These are phyloP conservation scores for Clavispora santaluciae DNA, from an alignment of 805 yeast species.

Conservation along the genomic window DNA sequence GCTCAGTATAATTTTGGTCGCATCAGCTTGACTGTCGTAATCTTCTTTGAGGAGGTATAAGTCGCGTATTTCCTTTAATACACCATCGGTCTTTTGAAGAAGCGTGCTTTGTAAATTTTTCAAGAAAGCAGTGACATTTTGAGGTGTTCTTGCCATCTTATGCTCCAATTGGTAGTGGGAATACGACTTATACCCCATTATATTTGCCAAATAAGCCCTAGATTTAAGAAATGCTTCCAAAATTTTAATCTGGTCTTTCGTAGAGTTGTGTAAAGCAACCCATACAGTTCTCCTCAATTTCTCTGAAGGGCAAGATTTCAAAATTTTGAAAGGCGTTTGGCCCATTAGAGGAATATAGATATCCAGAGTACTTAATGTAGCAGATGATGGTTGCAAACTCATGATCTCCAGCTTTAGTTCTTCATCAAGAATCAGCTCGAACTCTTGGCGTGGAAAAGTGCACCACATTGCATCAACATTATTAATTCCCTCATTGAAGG, in stretches of 20 bases:
- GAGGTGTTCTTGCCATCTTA: constrained; percentile 84
- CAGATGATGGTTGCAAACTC: constrained; percentile 23
- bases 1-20: constrained; percentile 37
- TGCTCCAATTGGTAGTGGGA: constrained; percentile 80
- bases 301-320: constrained; percentile 54
- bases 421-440: constrained; percentile 20
- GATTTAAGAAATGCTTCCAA: constrained; percentile 57
- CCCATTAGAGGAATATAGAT: constrained; percentile 43
- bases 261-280: constrained; percentile 66
- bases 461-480: constrained; percentile 33
- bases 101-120: constrained; percentile 49
- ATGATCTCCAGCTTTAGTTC: constrained; percentile 22
- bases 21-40: constrained; percentile 10
- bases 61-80: constrained; percentile 52
- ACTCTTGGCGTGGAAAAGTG: constrained; percentile 28
- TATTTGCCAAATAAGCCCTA: constrained; percentile 65
- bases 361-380: constrained; percentile 3
- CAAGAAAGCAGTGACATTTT: constrained; percentile 68
- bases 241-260: constrained; percentile 54
- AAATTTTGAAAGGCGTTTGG: constrained; percentile 56
- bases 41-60: constrained; percentile 35
- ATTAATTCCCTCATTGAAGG: constrained; percentile 53
- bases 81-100: constrained; percentile 35
- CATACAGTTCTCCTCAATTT: constrained; percentile 64
- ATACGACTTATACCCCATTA: constrained; percentile 67